Evolutionary conservation across 257 asterid species (phyloP).

Genomic region (Jacaranda mimosifolia): DNA sequence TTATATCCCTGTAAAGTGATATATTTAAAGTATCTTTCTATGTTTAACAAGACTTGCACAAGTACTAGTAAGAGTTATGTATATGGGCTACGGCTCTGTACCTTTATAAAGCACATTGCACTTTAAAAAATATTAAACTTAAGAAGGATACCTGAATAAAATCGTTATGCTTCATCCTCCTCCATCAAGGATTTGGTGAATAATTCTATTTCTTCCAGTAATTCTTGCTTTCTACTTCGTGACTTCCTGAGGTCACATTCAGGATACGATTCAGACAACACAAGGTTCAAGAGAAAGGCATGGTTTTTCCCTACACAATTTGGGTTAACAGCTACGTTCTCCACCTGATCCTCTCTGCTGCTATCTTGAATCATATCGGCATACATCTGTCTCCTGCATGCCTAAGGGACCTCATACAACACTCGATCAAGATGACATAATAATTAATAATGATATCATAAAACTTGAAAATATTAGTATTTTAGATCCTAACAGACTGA

Average conservation of each 20-base stretch:
- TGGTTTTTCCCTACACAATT: slow-evolving; percentile 47
- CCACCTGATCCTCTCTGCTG: slow-evolving; percentile 36
- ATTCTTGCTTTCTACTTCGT: slow-evolving; percentile 43
- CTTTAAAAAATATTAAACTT: not conserved
- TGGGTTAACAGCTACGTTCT: slow-evolving; percentile 29
- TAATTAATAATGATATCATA: not conserved
- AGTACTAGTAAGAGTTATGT: not conserved
- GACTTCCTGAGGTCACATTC: slow-evolving; percentile 35
- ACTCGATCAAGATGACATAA: slow-evolving; percentile 7
- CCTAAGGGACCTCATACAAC: slow-evolving; percentile 49
- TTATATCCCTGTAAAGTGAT: no score
- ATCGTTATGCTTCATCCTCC: slow-evolving; percentile 45
- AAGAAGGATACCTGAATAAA: not conserved
- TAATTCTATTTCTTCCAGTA: slow-evolving; percentile 73
- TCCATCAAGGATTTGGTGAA: slow-evolving; percentile 71
- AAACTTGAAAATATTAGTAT: not conserved
- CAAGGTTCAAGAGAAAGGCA: slow-evolving; percentile 55
- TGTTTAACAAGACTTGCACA: not conserved
- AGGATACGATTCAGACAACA: slow-evolving; percentile 46
- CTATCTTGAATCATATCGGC: slow-evolving; percentile 50
- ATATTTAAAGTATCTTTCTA: no score
- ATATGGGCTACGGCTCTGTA: slow-evolving; percentile 4
- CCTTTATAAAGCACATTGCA: not conserved
- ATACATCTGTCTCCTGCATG: slow-evolving; percentile 67
- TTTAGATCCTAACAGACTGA: not conserved